Percentiles rank a stretch among this genome's conserved stretches.
These are phyloP conservation scores for Linum usitatissimum DNA, from an alignment of 345 rosid species.

Conservation along the genomic window DNA sequence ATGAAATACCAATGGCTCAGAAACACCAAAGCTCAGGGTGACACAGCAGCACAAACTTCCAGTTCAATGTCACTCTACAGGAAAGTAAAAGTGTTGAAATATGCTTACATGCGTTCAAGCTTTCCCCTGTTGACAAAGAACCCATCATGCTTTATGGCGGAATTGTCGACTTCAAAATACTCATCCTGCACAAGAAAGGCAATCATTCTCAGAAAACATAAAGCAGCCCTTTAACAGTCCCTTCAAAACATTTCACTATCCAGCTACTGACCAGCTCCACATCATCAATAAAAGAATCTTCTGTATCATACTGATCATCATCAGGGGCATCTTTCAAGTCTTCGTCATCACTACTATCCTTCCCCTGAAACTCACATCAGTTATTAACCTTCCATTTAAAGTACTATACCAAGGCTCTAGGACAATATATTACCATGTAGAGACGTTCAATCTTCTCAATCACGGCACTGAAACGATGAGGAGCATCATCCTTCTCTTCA, in stretches of 20 bases:
- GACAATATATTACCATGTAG: constrained; percentile 47
- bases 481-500: constrained; percentile 44
- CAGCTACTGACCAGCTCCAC: constrained; percentile 67
- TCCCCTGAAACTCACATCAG: constrained; percentile 43
- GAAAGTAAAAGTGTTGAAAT: constrained; percentile 1
- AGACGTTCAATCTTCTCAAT: constrained; percentile 95
- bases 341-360: constrained; percentile 90
- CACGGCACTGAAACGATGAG: constrained; percentile 77
- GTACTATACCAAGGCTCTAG: neutral
- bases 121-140: constrained; percentile 89
- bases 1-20: neutral
- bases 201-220: neutral
- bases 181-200: constrained; percentile 52
- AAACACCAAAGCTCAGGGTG: neutral
- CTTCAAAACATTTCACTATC: constrained; percentile 1
- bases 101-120: constrained; percentile 72
- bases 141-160: constrained; percentile 77
- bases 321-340: constrained; percentile 72
- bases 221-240: neutral
- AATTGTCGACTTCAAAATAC: constrained; percentile 92
- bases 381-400: neutral
- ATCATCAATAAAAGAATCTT: constrained; percentile 93
- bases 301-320: constrained; percentile 93
- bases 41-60: neutral
- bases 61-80: neutral